These are phyloP conservation scores for Coprinellus micaceus DNA, from an alignment of 768 basidiomycete genomes.

Conservation along the genomic window DNA sequence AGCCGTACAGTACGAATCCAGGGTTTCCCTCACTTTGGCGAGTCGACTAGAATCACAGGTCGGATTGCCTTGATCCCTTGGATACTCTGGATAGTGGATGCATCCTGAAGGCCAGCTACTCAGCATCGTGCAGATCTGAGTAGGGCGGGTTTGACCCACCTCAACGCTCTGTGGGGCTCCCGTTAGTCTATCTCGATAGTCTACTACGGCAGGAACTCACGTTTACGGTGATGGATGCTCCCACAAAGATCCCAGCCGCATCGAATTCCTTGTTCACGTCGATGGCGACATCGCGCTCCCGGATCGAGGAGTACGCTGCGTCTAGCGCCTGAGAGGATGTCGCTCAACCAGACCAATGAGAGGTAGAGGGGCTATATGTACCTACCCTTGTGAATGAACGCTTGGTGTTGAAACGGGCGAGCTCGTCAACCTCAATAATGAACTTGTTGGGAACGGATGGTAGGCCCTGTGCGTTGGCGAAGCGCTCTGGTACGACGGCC, in stretches of 20 bases:
- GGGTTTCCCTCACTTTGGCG: slow-evolving; percentile 34
- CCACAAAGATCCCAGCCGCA: slow-evolving; percentile 50
- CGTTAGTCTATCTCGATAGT: too few relatives aligned
- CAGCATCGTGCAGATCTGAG: too few relatives aligned
- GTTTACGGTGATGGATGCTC: slow-evolving; percentile 50
- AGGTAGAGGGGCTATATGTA: background rate
- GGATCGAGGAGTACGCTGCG: slow-evolving; percentile 44
- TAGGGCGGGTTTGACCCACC: slow-evolving; percentile 10
- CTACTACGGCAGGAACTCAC: slow-evolving; percentile 19
- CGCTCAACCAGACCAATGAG: background rate
- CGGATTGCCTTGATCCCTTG: slow-evolving; percentile 58
- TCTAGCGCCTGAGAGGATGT: slow-evolving; percentile 41
- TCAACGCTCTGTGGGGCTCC: slow-evolving; percentile 29
- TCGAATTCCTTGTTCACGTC: slow-evolving; percentile 52
- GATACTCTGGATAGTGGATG: slow-evolving; percentile 37
- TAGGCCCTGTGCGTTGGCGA: slow-evolving; percentile 34
- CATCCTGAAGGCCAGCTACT: slow-evolving; percentile 36
- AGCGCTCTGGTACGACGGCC: slow-evolving; percentile 34
- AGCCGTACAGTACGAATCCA: background rate
- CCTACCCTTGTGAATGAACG: slow-evolving; percentile 28
- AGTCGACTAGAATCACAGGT: slow-evolving; percentile 42
- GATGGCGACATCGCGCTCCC: slow-evolving; percentile 41
- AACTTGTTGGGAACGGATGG: slow-evolving; percentile 41
- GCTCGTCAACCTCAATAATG: slow-evolving; percentile 45
- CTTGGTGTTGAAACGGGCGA: slow-evolving; percentile 34